Conservation (phyloP, 192 early-diverging fungal species). For the Paraglomus brasilianum region DNA sequence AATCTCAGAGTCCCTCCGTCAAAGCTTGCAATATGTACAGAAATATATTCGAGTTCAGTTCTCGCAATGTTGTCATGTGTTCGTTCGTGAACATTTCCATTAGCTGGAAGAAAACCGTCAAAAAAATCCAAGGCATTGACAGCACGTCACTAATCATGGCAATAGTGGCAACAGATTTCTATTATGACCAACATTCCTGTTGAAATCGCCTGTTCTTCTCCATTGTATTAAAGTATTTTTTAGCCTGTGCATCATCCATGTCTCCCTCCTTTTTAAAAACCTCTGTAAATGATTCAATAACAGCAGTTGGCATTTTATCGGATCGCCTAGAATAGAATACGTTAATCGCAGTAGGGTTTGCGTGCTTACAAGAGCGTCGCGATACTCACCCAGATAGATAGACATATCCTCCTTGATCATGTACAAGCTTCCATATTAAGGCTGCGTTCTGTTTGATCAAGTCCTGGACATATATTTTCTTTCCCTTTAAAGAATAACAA, state of each 20-base stretch:
- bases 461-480: constrained; percentile 84
- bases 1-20: constrained; percentile 71
- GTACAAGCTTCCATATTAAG: constrained; percentile 66
- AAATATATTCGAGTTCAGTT: constrained; percentile 56
- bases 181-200: constrained; percentile 82
- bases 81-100: constrained; percentile 70
- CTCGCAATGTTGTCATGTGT: constrained; percentile 62
- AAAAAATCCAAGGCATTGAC: too few species aligned
- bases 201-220: constrained; percentile 72
- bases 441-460: constrained; percentile 54
- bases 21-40: constrained; percentile 73
- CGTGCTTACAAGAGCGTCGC: not conserved
- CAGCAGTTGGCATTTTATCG: constrained; percentile 71
- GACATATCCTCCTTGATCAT: constrained; percentile 54
- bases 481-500: constrained; percentile 47
- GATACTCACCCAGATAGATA: constrained; percentile 68
- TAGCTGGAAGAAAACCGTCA: constrained; percentile 59
- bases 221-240: constrained; percentile 58
- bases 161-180: not conserved
- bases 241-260: constrained; percentile 55
- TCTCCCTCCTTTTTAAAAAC: constrained; percentile 54
- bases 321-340: constrained; percentile 53
- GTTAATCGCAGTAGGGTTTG: not conserved
- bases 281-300: constrained; percentile 60
- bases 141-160: too few species aligned